Evolutionary conservation across 345 rosid genomes (phyloP).

Genomic region (Populus davidiana): DNA sequence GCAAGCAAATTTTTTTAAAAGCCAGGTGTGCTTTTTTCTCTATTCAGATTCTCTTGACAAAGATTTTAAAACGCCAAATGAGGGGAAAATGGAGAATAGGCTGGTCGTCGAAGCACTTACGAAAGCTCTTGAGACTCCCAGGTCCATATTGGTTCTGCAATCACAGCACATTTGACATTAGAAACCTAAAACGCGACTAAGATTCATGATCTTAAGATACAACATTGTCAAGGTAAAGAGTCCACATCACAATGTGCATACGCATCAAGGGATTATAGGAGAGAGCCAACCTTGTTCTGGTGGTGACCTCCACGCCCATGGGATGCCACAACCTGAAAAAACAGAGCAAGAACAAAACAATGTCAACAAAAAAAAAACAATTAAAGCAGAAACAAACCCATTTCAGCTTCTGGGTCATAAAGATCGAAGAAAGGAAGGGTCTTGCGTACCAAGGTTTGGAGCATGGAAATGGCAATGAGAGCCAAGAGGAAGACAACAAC

Average conservation of each 20-base stretch:
- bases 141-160: conserved; percentile 42
- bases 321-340: conserved; percentile 41
- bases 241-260: not conserved
- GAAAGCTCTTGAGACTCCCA: conserved; percentile 45
- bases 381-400: not conserved
- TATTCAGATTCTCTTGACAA: too few species aligned
- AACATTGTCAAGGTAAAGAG: not conserved
- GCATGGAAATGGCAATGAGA: conserved; percentile 62
- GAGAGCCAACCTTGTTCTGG: conserved; percentile 14
- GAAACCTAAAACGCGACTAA: not conserved
- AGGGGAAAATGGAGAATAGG: not conserved
- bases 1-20: too few species aligned
- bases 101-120: conserved; percentile 26
- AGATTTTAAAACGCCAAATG: not conserved
- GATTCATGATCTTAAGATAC: not conserved
- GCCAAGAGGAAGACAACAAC: conserved; percentile 46
- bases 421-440: not conserved
- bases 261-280: too few species aligned
- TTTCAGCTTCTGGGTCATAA: not conserved
- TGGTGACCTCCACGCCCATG: conserved; percentile 48
- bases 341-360: not conserved
- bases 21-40: too few species aligned
- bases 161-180: not conserved
- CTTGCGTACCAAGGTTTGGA: conserved; percentile 54
- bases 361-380: not conserved